Base-by-base conservation (phyloP, 805 yeast genomes). In the Wickerhamiella allomyrinae region DNA sequence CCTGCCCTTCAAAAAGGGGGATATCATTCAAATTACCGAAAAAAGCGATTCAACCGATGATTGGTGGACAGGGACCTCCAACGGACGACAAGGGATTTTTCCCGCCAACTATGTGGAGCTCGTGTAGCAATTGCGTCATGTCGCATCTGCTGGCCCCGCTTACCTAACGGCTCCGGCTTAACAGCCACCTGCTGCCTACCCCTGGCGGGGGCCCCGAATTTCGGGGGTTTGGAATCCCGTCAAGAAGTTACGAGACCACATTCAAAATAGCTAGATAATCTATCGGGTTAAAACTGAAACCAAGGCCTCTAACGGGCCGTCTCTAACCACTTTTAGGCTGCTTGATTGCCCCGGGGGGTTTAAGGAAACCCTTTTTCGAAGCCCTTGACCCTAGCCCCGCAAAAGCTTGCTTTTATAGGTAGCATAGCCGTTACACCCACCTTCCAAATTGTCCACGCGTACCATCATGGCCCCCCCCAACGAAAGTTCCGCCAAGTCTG, bases 51-150 rank as follows among this genome's bases (percentile, higher is more conserved):
- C 95, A 11, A 74, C 77, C 39, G 94, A 91, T 59, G 97, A 91
- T 59, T 91, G 98, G 98, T 91, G 98, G 98, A 85, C 95, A 0
- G 98, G 98, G 21, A 76, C 81, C 57, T 66, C 76, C 42, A 82
- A 81, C 51, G 89, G 93, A 10, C 64, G 63, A 47, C 84, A 83
- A 53, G 98, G 98, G 34, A 87, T 87, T 19, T 89, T 89, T 71
- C 98, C 98, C 8, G 98, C 98, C 2, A 89, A 89, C 59, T 89
- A 89, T 57, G 96, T 89, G 34, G 94, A 87, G 57, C 62, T 87
- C 53, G 73, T 76, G 41, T 79, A 57, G 52, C 24, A 9, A 27
- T 27, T 14, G 14, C 17, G 31, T 27, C 31, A 27, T 27, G 14
- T 14, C 11, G 31, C 31, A 27, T 22, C 14, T n/a, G 13, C 14